These are phyloP conservation scores for Mortierella sp. DNA, from an alignment of 371 early-diverging fungal genomes.

Conservation along the genomic window DNA sequence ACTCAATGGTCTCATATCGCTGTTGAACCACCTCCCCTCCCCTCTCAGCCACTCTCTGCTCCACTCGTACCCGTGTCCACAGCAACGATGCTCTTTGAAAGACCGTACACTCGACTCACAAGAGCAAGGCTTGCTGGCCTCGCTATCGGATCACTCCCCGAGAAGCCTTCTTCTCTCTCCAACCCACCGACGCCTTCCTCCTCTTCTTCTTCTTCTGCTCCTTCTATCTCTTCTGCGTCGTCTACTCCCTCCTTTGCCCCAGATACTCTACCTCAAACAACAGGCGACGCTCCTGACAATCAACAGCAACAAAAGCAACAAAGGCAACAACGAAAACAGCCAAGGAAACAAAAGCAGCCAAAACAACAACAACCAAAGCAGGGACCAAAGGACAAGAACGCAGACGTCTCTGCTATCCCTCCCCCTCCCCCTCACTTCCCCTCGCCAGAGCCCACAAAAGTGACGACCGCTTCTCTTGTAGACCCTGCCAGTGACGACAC, in stretches of 20 bases:
- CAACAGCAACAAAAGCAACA: background rate
- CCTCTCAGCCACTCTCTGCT: background rate
- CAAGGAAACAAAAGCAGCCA: background rate
- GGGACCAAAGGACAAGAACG: background rate
- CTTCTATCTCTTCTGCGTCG: background rate
- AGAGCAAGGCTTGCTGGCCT: background rate
- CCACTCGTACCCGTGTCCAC: background rate
- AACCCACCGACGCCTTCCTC: background rate
- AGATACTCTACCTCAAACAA: background rate
- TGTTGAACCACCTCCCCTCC: background rate
- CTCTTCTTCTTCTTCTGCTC: background rate
- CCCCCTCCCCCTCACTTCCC: background rate
- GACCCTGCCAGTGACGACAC: conserved; percentile 3
- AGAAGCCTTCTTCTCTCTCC: background rate
- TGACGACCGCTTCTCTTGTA: background rate
- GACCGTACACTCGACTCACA: background rate
- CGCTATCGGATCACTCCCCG: background rate
- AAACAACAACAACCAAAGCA: background rate
- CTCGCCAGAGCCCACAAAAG: background rate
- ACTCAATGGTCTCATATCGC: background rate
- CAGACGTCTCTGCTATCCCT: background rate
- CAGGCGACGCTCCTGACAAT: background rate
- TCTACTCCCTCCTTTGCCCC: background rate
- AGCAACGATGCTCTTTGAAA: background rate
- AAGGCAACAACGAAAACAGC: background rate